Percentiles rank a stretch among this genome's conserved stretches.
phyloP scores from a whole-genome alignment of 352 stramenopile genomes.

The Globisporangium emineosum region DNA sequence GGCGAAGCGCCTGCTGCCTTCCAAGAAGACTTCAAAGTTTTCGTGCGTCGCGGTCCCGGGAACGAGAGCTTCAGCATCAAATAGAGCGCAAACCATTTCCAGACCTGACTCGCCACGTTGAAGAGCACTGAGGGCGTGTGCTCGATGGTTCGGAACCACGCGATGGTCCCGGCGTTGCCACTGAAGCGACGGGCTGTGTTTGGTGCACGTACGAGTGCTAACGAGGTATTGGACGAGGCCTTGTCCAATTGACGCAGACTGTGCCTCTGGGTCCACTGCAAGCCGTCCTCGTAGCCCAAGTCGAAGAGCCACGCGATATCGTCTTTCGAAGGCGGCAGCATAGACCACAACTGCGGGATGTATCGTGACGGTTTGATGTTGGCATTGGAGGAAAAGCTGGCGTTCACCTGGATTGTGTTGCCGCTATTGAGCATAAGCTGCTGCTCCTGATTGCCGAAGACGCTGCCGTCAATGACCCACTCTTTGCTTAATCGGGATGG shows the following conservation, averaged over 20 bases:
- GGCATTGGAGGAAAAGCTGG: constrained; percentile 30
- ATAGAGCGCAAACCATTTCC: constrained; percentile 2
- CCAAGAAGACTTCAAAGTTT: background rate
- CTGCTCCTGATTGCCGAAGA: constrained; percentile 49
- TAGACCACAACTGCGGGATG: constrained; percentile 56
- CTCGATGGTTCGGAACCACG: background rate
- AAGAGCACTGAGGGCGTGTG: background rate
- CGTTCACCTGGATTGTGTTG: constrained; percentile 20
- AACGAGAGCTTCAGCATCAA: background rate
- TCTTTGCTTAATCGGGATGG: constrained; percentile 49
- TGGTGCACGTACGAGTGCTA: background rate
- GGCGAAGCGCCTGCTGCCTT: background rate
- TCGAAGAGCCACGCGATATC: constrained; percentile 58
- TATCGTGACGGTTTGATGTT: constrained; percentile 67
- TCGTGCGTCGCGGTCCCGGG: background rate
- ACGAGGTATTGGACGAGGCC: background rate
- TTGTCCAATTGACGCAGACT: constrained; percentile 1
- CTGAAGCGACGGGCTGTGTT: background rate
- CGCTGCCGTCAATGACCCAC: constrained; percentile 53
- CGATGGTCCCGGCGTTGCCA: background rate
- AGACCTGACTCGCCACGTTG: background rate
- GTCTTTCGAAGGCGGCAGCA: constrained; percentile 46
- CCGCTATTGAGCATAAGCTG: no score
- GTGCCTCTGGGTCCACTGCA: constrained; percentile 30
- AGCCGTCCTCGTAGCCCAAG: constrained; percentile 43